Evolutionary conservation across 2,329 filamentous ascomycete genomes (phyloP).

Genomic region (Aspergillus neoniger): DNA sequence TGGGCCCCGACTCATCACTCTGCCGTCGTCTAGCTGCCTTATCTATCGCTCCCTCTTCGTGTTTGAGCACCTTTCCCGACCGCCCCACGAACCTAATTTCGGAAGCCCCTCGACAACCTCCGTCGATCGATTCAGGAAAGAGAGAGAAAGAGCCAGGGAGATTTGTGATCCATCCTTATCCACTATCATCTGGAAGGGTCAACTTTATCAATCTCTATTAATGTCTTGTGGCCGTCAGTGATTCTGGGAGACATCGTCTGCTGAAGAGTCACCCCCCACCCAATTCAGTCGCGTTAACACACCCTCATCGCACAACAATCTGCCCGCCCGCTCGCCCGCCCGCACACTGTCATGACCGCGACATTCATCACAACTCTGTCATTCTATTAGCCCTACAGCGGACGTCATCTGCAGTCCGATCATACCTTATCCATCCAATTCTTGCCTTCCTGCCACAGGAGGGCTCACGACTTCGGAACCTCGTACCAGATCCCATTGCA

Average conservation of each 20-base stretch:
- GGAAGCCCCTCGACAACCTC: slow-evolving; percentile 25
- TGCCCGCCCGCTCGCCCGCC: slow-evolving; percentile 31
- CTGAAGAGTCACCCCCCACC: slow-evolving; percentile 14
- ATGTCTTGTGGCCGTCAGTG: not conserved
- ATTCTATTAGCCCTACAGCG: slow-evolving; percentile 10
- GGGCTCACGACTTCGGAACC: not conserved
- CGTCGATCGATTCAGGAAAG: slow-evolving; percentile 22
- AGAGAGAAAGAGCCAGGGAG: not conserved
- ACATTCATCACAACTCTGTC: slow-evolving; percentile 26
- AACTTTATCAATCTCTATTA: not conserved
- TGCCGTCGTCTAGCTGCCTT: not conserved
- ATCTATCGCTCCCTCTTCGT: not conserved
- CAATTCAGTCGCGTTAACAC: slow-evolving; percentile 24
- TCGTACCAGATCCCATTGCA: slow-evolving; percentile 12
- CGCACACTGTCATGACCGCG: slow-evolving; percentile 36
- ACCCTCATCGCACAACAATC: slow-evolving; percentile 37
- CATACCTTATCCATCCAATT: not conserved
- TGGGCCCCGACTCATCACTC: not conserved
- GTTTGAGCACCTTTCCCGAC: slow-evolving; percentile 15
- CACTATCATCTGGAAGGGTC: not conserved
- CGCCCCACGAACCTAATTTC: slow-evolving; percentile 33
- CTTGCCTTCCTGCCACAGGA: not conserved
- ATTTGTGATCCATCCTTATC: not conserved
- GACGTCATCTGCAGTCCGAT: not conserved
- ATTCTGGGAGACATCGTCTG: slow-evolving; percentile 13